Evolutionary conservation across 257 asterid genomes (phyloP).

Genomic region (Rauvolfia tetraphylla): DNA sequence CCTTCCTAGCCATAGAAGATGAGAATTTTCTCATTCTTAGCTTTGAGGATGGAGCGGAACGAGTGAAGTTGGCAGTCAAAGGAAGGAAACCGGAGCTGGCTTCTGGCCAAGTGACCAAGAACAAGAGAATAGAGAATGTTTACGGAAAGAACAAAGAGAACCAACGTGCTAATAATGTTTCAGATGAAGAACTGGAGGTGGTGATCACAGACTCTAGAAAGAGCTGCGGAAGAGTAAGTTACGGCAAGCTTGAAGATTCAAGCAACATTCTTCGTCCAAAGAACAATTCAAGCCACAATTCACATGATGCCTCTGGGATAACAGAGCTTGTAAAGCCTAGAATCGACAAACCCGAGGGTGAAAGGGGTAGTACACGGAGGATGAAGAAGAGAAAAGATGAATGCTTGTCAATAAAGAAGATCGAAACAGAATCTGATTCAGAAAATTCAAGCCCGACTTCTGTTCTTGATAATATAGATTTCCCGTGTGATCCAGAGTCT

Average conservation of each 20-base stretch:
- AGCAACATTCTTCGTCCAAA: constrained; percentile 26
- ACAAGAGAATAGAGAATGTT: constrained; percentile 21
- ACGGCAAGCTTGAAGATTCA: constrained; percentile 18
- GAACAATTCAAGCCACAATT: constrained; percentile 14
- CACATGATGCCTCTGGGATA: neutral
- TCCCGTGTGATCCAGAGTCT: constrained; percentile 34
- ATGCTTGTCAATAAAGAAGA: constrained; percentile 15
- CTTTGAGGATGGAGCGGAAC: constrained; percentile 40
- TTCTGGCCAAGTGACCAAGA: constrained; percentile 11
- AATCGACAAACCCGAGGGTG: neutral
- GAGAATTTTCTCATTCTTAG: constrained; percentile 60
- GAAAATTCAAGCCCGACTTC: constrained; percentile 70
- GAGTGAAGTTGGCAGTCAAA: constrained; percentile 8
- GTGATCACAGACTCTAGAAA: neutral
- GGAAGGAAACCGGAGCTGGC: constrained; percentile 19
- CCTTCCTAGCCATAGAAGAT: constrained; percentile 53
- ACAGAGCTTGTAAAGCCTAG: constrained; percentile 1
- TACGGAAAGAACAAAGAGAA: constrained; percentile 39
- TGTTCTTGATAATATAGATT: constrained; percentile 50
- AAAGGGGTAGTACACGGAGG: constrained; percentile 3
- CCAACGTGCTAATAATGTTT: constrained; percentile 6
- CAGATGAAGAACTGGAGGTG: neutral
- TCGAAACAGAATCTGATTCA: constrained; percentile 35
- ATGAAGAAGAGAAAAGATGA: constrained; percentile 24
- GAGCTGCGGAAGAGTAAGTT: neutral